Evolutionary conservation across 208 protist genomes (phyloP).

Genomic region (Trypanosoma vivax): DNA sequence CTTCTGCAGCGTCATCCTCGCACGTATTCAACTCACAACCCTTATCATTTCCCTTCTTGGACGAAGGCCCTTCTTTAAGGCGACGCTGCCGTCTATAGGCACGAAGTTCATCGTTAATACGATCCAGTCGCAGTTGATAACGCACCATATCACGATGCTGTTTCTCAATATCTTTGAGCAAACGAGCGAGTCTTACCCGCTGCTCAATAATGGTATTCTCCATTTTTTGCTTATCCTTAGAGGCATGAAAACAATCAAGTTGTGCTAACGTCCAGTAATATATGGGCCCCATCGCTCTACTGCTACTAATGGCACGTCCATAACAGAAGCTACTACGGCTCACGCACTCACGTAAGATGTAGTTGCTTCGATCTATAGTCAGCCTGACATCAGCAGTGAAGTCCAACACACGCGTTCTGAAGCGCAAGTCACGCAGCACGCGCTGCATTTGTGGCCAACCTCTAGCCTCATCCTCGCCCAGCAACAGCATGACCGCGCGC

Average conservation of each 20-base stretch:
- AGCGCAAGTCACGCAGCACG: constrained; percentile 63
- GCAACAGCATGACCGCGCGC: constrained; percentile 81
- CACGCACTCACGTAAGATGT: constrained; percentile 84
- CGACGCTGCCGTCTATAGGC: constrained; percentile 33
- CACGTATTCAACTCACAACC: not conserved
- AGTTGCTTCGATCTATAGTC: constrained; percentile 67
- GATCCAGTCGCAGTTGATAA: constrained; percentile 72
- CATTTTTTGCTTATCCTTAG: constrained; percentile 44
- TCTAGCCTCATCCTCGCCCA: constrained; percentile 71
- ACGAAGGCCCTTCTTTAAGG: constrained; percentile 10
- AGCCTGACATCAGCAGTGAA: constrained; percentile 66
- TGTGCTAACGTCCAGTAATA: constrained; percentile 88
- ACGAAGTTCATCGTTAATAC: constrained; percentile 65
- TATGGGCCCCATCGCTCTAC: constrained; percentile 73
- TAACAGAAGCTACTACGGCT: constrained; percentile 78
- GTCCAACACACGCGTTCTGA: constrained; percentile 61
- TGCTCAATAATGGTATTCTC: constrained; percentile 42
- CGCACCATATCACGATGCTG: constrained; percentile 63
- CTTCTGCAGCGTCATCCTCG: not conserved
- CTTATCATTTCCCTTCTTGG: not conserved
- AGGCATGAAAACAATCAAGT: constrained; percentile 69
- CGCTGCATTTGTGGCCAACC: constrained; percentile 80
- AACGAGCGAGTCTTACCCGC: constrained; percentile 54
- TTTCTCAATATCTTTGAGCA: constrained; percentile 69
- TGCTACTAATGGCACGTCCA: constrained; percentile 68